Conservation (phyloP, 2,329 filamentous ascomycete species). For the Lachnellula subtilissima region DNA sequence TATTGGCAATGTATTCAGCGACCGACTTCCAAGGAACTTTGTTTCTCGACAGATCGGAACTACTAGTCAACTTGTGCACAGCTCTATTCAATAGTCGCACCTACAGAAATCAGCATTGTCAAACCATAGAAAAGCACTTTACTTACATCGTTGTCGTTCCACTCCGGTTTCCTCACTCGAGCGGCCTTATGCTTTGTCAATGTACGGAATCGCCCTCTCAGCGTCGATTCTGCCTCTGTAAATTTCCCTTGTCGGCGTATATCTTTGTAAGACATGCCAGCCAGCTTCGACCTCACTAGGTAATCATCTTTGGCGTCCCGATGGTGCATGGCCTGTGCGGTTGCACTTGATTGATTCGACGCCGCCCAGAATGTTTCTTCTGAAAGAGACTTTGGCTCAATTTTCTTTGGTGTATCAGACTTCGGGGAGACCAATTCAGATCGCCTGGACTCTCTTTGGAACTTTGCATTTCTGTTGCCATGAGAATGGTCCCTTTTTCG, state of each 20-base stretch:
- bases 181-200: constrained; percentile 59
- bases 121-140: neutral
- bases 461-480: neutral
- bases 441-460: neutral
- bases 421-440: neutral
- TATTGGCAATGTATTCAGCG: constrained; percentile 45
- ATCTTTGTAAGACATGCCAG: constrained; percentile 60
- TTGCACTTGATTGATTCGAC: neutral
- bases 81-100: constrained; percentile 42
- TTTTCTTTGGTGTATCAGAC: constrained; percentile 5
- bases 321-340: constrained; percentile 10
- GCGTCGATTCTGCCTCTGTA: constrained; percentile 63
- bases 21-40: constrained; percentile 55
- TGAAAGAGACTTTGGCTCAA: constrained; percentile 17
- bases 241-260: constrained; percentile 54
- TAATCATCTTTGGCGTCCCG: constrained; percentile 41
- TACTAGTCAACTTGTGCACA: constrained; percentile 34
- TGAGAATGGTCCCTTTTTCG: constrained; percentile 2
- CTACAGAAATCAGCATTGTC: constrained; percentile 28
- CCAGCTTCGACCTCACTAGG: constrained; percentile 48
- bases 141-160: constrained; percentile 61
- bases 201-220: constrained; percentile 62
- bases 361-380: neutral
- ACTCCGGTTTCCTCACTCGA: constrained; percentile 61
- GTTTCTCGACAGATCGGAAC: constrained; percentile 18